Evolutionary conservation across 2,329 filamentous ascomycete genomes (phyloP).

Genomic region (Aureobasidium sp.): DNA sequence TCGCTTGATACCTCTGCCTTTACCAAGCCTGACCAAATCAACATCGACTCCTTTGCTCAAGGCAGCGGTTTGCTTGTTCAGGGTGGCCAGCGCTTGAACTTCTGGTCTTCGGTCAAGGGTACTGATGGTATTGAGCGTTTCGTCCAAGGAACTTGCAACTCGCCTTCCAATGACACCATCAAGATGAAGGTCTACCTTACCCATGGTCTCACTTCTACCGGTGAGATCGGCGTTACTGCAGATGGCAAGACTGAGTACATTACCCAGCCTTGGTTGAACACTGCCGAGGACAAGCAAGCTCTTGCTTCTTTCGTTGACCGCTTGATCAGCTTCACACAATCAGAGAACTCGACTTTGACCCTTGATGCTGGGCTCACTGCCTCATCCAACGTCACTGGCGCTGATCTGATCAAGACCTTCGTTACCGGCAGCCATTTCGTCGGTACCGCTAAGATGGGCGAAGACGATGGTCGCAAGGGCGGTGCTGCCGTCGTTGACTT

Average conservation of each 20-base stretch:
- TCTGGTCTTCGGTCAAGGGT: conserved; percentile 50
- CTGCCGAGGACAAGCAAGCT: conserved; percentile 35
- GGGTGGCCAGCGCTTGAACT: conserved; percentile 47
- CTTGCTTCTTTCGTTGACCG: conserved; percentile 42
- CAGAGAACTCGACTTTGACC: conserved; percentile 35
- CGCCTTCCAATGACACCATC: conserved; percentile 36
- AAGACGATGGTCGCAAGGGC: conserved; percentile 47
- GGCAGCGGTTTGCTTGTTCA: conserved; percentile 9
- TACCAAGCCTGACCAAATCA: conserved; percentile 42
- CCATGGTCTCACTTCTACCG: conserved; percentile 45
- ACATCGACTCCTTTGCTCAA: conserved; percentile 44
- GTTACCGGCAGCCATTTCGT: conserved; percentile 31
- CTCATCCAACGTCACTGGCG: conserved; percentile 20
- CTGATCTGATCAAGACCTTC: conserved; percentile 14
- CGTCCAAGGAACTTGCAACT: conserved; percentile 42
- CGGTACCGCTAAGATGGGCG: conserved; percentile 55
- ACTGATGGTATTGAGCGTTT: conserved; percentile 46
- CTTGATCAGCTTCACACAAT: conserved; percentile 36
- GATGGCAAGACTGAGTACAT: conserved; percentile 37
- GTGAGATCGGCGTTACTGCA: conserved; percentile 27
- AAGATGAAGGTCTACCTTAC: conserved; percentile 54
- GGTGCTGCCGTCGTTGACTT: conserved; percentile 56
- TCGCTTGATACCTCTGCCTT: conserved; percentile 36
- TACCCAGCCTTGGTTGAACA: conserved; percentile 46
- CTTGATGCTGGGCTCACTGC: conserved; percentile 22